Conservation (phyloP, 2,329 filamentous ascomycete species). For the Ilyonectria robusta region DNA sequence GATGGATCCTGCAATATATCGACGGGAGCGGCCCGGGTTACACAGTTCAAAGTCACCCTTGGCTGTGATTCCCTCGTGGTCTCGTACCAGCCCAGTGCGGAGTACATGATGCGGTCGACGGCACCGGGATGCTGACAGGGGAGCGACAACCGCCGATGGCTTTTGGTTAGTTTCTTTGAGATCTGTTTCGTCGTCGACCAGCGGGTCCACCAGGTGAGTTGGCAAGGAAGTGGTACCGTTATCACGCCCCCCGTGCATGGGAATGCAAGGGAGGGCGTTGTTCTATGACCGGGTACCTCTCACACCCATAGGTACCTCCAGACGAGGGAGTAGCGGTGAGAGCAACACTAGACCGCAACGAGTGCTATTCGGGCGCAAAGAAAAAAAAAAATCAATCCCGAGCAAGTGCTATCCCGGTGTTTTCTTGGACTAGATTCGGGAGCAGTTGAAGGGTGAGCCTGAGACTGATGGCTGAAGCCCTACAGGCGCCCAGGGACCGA, state of each 20-base stretch:
- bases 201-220: slow-evolving; percentile 45
- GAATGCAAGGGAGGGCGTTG: slow-evolving; percentile 42
- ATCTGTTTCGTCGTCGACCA: slow-evolving; percentile 45
- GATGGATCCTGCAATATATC: slow-evolving; percentile 46
- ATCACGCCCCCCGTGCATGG: slow-evolving; percentile 44
- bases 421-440: slow-evolving; percentile 27
- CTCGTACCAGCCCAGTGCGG: slow-evolving; percentile 43
- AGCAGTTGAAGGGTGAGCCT: slow-evolving; percentile 15
- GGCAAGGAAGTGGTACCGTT: slow-evolving; percentile 47
- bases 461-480: slow-evolving; percentile 3
- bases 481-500: slow-evolving; percentile 25
- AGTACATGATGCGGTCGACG: slow-evolving; percentile 42
- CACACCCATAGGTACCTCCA: slow-evolving; percentile 40
- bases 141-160: slow-evolving; percentile 41
- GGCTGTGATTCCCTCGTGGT: slow-evolving; percentile 40
- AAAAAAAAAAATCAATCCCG: slow-evolving; percentile 19
- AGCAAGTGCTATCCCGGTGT: slow-evolving; percentile 26
- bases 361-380: slow-evolving; percentile 38
- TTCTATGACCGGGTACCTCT: slow-evolving; percentile 41
- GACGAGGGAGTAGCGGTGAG: slow-evolving; percentile 47
- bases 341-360: slow-evolving; percentile 46
- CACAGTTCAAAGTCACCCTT: slow-evolving; percentile 36
- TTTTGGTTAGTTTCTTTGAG: slow-evolving; percentile 43
- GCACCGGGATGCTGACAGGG: slow-evolving; percentile 42
- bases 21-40: slow-evolving; percentile 40